Evolutionary conservation across 345 rosid species (phyloP), one percentile per base, ranked within the genome.

Genomic region (Schrenkiella parvula): DNA sequence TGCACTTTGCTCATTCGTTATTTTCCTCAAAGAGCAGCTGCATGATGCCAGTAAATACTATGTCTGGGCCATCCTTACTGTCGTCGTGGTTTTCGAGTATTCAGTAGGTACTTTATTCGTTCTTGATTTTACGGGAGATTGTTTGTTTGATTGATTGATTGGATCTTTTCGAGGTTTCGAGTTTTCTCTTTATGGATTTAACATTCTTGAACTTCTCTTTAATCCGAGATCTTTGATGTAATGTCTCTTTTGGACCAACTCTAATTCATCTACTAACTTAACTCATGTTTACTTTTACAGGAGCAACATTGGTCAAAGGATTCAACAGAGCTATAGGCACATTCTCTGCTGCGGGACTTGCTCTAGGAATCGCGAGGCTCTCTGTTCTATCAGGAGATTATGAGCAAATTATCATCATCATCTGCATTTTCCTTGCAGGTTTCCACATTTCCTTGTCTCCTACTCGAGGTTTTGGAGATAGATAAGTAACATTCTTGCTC

Each of bases 311-410:
- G 55, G 86, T 63, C 75, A 92, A 89, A 77, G 98, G 98, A 42
- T 89, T 92, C 65, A 92, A 92, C 78, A 87, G 98, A 23, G 98
- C 87, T 28, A 6, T 92, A 41, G 98, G 98, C 50, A 92, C 96
- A 46, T 53, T 92, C 23, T 85, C 91, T 17, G 98, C 96, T 19
- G 98, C 88, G 35, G 85, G 82, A 23, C 87, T 92, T 57, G 87
- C 95, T 59, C 82, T 89, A 71, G 92, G 92, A 62, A 81, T 89
- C 6, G 92, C 98, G 0, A 88, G 85, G 77, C 64, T 92, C 35
- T 77, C 88, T 21, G 17, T 78, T 14, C 43, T 53, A 26, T 72
- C 83, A 0, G 91, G 91, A 64, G 64, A 59, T 21, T 81, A 78
- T 21, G 79, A 82, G 55, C 84, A 89, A 79, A 69, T 61, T 52